phyloP scores from a whole-genome alignment of 129 eudicot species.

The Centella asiatica region DNA sequence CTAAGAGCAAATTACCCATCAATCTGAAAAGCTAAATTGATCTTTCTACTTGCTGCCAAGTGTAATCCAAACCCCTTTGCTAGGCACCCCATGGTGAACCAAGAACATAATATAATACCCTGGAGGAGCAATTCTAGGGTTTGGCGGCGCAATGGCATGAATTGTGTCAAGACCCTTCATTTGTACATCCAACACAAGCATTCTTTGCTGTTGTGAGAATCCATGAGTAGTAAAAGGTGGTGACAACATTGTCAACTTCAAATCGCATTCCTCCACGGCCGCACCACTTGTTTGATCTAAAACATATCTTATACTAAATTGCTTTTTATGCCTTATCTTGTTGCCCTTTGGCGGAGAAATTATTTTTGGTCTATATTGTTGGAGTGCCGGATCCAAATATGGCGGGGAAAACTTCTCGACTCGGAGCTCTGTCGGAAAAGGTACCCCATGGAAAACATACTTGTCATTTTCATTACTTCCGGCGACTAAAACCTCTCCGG shows the following conservation, averaged over 20 bases:
- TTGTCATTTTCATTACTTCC: conserved; percentile 63
- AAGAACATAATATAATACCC: conserved; percentile 17
- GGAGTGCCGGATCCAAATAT: conserved; percentile 36
- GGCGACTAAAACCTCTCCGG: conserved; percentile 51
- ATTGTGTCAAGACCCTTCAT: background rate
- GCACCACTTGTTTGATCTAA: background rate
- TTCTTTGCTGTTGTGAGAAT: conserved; percentile 22
- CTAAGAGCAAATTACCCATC: background rate
- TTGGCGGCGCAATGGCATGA: conserved; percentile 2
- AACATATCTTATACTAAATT: conserved; percentile 8
- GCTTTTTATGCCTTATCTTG: conserved; percentile 26
- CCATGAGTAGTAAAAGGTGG: conserved; percentile 34
- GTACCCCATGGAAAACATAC: conserved; percentile 21
- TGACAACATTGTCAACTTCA: conserved; percentile 10
- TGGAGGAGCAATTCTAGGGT: conserved; percentile 13
- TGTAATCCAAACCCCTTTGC: conserved; percentile 13
- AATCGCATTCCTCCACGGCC: background rate
- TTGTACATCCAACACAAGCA: background rate
- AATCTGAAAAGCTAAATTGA: background rate
- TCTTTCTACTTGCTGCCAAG: background rate
- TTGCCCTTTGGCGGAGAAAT: background rate
- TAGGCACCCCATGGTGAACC: conserved; percentile 17
- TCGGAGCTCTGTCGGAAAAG: conserved; percentile 53
- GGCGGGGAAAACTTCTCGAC: conserved; percentile 69
- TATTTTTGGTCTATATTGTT: conserved; percentile 22